Conservation (phyloP, 2,329 filamentous ascomycete species). For the Tolypocladium ovalisporum region DNA sequence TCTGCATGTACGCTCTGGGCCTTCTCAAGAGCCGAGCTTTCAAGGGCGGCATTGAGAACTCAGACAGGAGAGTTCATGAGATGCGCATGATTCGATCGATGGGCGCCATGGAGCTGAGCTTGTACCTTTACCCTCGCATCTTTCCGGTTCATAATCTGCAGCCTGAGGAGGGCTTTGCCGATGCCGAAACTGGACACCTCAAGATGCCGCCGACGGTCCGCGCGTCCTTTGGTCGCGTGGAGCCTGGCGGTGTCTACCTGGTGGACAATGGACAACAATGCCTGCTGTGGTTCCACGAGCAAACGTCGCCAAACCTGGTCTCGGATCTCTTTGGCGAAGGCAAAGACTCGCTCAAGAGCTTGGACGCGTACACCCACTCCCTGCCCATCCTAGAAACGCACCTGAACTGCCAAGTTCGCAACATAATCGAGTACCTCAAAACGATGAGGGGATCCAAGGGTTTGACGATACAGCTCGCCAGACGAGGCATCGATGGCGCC, state of each 20-base stretch:
- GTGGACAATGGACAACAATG: constrained; percentile 92
- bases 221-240: constrained; percentile 76
- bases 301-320: constrained; percentile 86
- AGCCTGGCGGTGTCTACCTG: constrained; percentile 87
- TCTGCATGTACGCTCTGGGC: constrained; percentile 90
- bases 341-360: constrained; percentile 53
- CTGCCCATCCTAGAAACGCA: constrained; percentile 83
- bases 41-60: constrained; percentile 84
- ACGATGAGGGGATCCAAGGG: constrained; percentile 76
- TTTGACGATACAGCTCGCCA: constrained; percentile 76
- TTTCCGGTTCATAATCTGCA: constrained; percentile 84
- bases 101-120: constrained; percentile 71
- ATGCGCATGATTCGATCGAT: constrained; percentile 84
- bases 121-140: constrained; percentile 93
- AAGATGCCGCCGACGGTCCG: constrained; percentile 72
- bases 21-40: constrained; percentile 85
- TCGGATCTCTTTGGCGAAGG: constrained; percentile 81
- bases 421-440: constrained; percentile 80
- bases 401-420: constrained; percentile 88
- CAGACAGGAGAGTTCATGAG: constrained; percentile 83
- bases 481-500: constrained; percentile 86
- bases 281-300: constrained; percentile 83
- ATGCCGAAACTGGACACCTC: constrained; percentile 72
- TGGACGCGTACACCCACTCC: constrained; percentile 72
- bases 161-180: constrained; percentile 83